Base-by-base conservation (phyloP, 306 rosid species). In the Trichosanthes cucumerina region DNA sequence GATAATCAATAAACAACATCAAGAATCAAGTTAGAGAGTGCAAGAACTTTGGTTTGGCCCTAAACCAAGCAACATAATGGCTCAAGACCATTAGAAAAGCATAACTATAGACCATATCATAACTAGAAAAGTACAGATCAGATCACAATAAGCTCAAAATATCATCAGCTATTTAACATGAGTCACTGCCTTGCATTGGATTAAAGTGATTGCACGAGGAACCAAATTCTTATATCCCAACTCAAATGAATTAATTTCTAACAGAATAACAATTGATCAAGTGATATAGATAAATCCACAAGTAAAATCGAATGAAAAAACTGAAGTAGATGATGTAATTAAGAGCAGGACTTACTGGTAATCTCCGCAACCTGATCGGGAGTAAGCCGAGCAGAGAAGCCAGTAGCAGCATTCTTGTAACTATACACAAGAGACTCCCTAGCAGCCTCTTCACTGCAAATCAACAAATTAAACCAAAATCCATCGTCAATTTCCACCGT, bases 351-450 rank as follows among this genome's bases (percentile, higher is more conserved):
- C 90, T 73, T 33, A 88, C 92, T 83, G 62, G 87, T 49, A 59
- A 88, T 86, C 54, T 83, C 75, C 9, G 73, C 59, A 33, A 88
- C 90, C 84, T 88, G 92, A 9, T 85, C 79, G 10, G 92, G 90
- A 79, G 97, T 90, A 44, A 94, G 97, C 88, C 86, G 88, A 38
- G 98, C 98, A 21, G 98, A 90, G 89, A 94, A 94, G 26, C 98
- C 98, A 86, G 87, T 87, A 0, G 96, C 96, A 44, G 96, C 98
- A 3, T 82, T 53, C 90, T 94, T 94, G 84, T 94, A 94, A 77
- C 95, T 92, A 58, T 94, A 94, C 71, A 92, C 23, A 86, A 94
- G 89, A 85, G 97, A 95, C 75, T 87, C 93, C 87, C 85, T 94
- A 33, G 98, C 98, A 82, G 96, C 96, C 41, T 90, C 96, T 79